These are phyloP conservation scores for Mycena sp. DNA, from an alignment of 1,284 basidiomycete genomes.

Conservation along the genomic window DNA sequence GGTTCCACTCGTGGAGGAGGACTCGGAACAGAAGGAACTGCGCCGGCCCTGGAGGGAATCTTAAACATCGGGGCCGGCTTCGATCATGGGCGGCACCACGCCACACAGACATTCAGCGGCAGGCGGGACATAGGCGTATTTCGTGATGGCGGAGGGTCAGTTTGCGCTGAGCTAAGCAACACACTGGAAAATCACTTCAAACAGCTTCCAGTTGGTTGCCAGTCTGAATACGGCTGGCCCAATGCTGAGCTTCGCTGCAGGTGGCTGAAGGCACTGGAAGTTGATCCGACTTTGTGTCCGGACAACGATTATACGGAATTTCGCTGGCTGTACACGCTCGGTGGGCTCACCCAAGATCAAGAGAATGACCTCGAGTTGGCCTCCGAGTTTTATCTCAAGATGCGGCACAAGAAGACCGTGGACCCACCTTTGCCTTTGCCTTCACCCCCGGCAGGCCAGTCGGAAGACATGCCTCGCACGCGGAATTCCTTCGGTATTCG, in stretches of 20 bases:
- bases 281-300: constrained; percentile 19
- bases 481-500: no score
- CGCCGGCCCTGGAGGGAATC: not conserved
- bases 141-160: constrained; percentile 2
- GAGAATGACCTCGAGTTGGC: not conserved
- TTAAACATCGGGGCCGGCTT: not conserved
- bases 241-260: not conserved
- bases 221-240: not conserved
- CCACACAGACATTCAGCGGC: not conserved
- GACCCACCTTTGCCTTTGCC: no score
- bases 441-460: no score
- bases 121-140: not conserved
- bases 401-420: not conserved
- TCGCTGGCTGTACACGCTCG: constrained; percentile 1
- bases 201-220: not conserved
- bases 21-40: not conserved
- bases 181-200: constrained; percentile 14
- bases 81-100: not conserved
- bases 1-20: not conserved
- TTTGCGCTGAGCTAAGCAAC: not conserved
- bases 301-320: constrained; percentile 9
- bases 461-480: no score
- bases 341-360: constrained; percentile 1
- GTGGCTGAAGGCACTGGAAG: constrained; percentile 12
- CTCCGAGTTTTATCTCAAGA: constrained; percentile 9